Conservation (phyloP, 805 yeast genomes). For the Myxozyma monticola region DNA sequence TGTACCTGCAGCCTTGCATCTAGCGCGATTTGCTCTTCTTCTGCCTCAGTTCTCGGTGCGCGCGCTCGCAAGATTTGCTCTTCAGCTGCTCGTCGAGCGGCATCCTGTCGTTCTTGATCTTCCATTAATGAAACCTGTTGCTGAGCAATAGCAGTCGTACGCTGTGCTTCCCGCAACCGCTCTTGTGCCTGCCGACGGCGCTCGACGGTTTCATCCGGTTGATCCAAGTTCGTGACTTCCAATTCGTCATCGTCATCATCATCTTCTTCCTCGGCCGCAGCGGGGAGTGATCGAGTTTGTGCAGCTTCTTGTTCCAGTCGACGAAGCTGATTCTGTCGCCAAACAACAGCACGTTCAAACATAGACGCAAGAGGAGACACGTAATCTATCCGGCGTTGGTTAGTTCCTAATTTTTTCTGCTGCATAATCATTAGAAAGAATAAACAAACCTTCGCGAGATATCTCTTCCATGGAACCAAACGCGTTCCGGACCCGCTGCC, state of each 20-base stretch:
- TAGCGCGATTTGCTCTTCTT: too few species aligned
- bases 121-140: too few species aligned
- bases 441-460: slow-evolving; percentile 13
- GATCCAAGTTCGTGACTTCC: not conserved
- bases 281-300: too few species aligned
- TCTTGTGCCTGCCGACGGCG: too few species aligned
- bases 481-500: slow-evolving; percentile 10
- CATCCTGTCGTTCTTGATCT: not conserved
- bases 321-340: slow-evolving; percentile 11
- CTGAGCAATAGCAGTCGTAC: too few species aligned
- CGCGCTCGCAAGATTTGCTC: too few species aligned
- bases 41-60: too few species aligned
- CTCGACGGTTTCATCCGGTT: not conserved
- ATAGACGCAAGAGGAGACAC: slow-evolving; percentile 21
- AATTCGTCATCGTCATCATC: not conserved
- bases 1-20: too few species aligned
- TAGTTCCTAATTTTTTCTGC: not conserved
- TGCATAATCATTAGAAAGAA: not conserved
- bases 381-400: slow-evolving; percentile 1
- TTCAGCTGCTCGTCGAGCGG: not conserved
- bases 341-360: slow-evolving; percentile 22
- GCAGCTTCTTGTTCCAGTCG: not conserved
- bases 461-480: slow-evolving; percentile 20
- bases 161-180: too few species aligned
- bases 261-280: not conserved